Conservation (phyloP, 2,329 filamentous ascomycete genomes). For the Rhinocladiella mackenziei region DNA sequence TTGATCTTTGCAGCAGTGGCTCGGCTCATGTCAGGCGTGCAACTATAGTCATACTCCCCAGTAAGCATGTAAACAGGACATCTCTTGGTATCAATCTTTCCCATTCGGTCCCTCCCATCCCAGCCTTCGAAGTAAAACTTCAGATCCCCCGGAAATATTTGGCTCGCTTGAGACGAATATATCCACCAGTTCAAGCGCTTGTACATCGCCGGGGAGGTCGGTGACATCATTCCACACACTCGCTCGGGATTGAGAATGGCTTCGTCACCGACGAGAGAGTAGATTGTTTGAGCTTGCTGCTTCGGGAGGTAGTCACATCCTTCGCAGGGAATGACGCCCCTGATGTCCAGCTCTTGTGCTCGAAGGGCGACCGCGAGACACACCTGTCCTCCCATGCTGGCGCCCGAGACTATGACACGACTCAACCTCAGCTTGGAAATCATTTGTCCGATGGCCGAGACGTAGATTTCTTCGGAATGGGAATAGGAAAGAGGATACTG, state of each 20-base stretch:
- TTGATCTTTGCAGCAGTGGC: slow-evolving; percentile 23
- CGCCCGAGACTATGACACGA: slow-evolving; percentile 15
- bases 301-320: slow-evolving; percentile 20
- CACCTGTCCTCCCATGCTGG: slow-evolving; percentile 22
- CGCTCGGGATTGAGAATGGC: slow-evolving; percentile 19
- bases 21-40: slow-evolving; percentile 17
- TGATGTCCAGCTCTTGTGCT: slow-evolving; percentile 12
- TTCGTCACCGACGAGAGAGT: slow-evolving; percentile 17
- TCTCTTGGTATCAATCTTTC: slow-evolving; percentile 44
- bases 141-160: slow-evolving; percentile 49
- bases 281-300: slow-evolving; percentile 15
- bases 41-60: slow-evolving; percentile 32
- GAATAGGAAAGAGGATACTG: slow-evolving; percentile 19
- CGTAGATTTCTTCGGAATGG: slow-evolving; percentile 22
- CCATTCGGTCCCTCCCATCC: slow-evolving; percentile 45
- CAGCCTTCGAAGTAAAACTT: slow-evolving; percentile 51
- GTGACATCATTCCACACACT: slow-evolving; percentile 41
- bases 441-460: slow-evolving; percentile 17
- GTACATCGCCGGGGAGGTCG: slow-evolving; percentile 43
- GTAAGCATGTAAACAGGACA: slow-evolving; percentile 52
- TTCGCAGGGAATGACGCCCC: slow-evolving; percentile 23
- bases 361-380: slow-evolving; percentile 20
- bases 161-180: slow-evolving; percentile 48
- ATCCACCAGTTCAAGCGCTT: slow-evolving; percentile 50
- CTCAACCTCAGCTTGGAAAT: slow-evolving; percentile 12